A percentile compares a stretch with the other conserved stretches of the same genome.
phyloP scores from a whole-genome alignment of 768 basidiomycete genomes.

The Podaxis pistillaris region DNA sequence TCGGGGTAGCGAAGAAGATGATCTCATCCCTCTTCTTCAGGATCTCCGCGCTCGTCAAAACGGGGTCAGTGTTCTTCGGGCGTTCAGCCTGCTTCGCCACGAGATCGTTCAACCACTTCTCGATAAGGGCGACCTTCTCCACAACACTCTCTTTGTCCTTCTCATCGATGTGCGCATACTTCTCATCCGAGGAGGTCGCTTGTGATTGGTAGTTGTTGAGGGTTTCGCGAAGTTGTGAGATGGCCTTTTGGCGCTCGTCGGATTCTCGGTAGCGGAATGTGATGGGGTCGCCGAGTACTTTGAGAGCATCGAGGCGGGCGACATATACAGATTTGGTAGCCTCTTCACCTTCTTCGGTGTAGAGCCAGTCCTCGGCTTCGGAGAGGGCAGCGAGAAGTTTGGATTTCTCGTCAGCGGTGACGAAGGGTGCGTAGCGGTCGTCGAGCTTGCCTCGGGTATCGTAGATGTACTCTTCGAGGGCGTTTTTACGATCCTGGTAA shows the following conservation, averaged over 20 bases:
- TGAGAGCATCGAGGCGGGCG: slow-evolving; percentile 75
- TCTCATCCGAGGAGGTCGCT: slow-evolving; percentile 82
- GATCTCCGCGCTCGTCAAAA: slow-evolving; percentile 80
- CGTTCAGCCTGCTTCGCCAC: slow-evolving; percentile 83
- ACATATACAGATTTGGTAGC: slow-evolving; percentile 96
- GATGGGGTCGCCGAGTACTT: slow-evolving; percentile 86
- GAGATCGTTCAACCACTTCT: slow-evolving; percentile 97
- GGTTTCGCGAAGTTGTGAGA: slow-evolving; percentile 79
- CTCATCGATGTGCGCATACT: slow-evolving; percentile 85
- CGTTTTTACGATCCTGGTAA: slow-evolving; percentile 90
- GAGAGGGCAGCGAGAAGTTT: slow-evolving; percentile 67
- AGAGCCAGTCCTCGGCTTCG: slow-evolving; percentile 94
- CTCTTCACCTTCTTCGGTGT: slow-evolving; percentile 96
- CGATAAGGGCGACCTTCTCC: slow-evolving; percentile 85
- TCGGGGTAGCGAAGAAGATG: slow-evolving; percentile 85
- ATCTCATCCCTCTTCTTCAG: slow-evolving; percentile 91
- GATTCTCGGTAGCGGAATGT: slow-evolving; percentile 76
- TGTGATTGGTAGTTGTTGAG: slow-evolving; percentile 83
- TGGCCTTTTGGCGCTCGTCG: slow-evolving; percentile 76
- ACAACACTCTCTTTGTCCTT: slow-evolving; percentile 84
- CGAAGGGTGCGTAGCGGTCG: slow-evolving; percentile 77
- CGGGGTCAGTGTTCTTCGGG: slow-evolving; percentile 85
- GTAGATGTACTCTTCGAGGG: slow-evolving; percentile 98
- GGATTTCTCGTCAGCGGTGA: slow-evolving; percentile 73
- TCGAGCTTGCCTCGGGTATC: slow-evolving; percentile 93